phyloP scores from a whole-genome alignment of 495 filamentous ascomycete species.

The Hyphodiscus hymeniophilus region DNA sequence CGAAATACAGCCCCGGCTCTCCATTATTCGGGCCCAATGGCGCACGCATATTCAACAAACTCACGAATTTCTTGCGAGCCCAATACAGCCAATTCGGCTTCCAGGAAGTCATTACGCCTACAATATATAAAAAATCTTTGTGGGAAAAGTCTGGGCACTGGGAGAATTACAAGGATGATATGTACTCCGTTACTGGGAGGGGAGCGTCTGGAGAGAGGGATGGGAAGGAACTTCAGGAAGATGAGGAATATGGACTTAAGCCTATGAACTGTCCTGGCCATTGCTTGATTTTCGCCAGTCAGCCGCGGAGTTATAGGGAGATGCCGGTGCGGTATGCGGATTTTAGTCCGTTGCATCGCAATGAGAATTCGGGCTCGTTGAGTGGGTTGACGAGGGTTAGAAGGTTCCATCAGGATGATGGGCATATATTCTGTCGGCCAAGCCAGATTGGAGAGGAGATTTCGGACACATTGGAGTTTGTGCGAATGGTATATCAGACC shows the following conservation, averaged over 20 bases:
- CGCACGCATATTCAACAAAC: constrained; percentile 78
- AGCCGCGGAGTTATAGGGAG: constrained; percentile 68
- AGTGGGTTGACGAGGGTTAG: constrained; percentile 82
- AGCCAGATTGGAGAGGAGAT: constrained; percentile 80
- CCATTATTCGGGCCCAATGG: constrained; percentile 84
- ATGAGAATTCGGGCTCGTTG: constrained; percentile 79
- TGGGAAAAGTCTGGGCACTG: constrained; percentile 89
- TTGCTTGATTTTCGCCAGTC: constrained; percentile 73
- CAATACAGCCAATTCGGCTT: constrained; percentile 87
- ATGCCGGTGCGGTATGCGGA: constrained; percentile 88
- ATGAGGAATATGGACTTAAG: constrained; percentile 83
- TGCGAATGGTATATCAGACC: constrained; percentile 66
- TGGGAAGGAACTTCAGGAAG: constrained; percentile 36
- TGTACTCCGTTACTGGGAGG: constrained; percentile 77
- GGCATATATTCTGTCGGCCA: constrained; percentile 88
- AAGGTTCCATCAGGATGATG: constrained; percentile 94
- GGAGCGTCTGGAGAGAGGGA: constrained; percentile 41
- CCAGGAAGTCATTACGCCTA: constrained; percentile 85
- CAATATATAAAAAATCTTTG: constrained; percentile 84
- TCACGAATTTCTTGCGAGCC: constrained; percentile 73
- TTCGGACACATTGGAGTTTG: constrained; percentile 67
- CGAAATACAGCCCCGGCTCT: constrained; percentile 75
- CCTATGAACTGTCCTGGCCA: constrained; percentile 98
- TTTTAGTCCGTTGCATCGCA: constrained; percentile 85
- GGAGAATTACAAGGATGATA: constrained; percentile 90